Evolutionary conservation across 495 filamentous ascomycete genomes (phyloP).

Genomic region (Penicillium odoratum): DNA sequence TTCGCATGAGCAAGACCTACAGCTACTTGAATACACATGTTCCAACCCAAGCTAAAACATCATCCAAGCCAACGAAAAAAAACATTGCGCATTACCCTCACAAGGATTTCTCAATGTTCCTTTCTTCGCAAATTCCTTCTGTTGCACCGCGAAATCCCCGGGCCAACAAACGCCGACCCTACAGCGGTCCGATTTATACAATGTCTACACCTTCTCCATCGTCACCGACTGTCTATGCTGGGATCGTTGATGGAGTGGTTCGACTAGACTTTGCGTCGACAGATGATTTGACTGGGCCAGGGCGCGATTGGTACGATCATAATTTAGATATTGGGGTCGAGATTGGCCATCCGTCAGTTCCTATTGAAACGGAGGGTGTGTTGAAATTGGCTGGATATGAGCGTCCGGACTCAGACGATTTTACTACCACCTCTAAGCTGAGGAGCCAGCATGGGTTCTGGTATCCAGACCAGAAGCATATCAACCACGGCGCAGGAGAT

Average conservation of each 20-base stretch:
- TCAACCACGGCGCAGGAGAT: constrained; percentile 22
- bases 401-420: constrained; percentile 34
- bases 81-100: constrained; percentile 16
- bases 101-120: constrained; percentile 42
- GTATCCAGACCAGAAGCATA: constrained; percentile 17
- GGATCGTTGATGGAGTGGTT: constrained; percentile 52
- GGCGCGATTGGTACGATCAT: constrained; percentile 36
- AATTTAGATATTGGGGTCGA: constrained; percentile 23
- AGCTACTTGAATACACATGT: constrained; percentile 34
- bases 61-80: neutral
- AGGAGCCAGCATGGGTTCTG: constrained; percentile 37
- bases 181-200: constrained; percentile 56
- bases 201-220: constrained; percentile 56
- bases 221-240: constrained; percentile 59
- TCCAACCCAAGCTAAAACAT: constrained; percentile 4
- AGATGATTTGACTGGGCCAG: constrained; percentile 39
- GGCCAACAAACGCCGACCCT: constrained; percentile 20
- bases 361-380: constrained; percentile 6
- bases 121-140: constrained; percentile 29
- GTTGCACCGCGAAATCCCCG: constrained; percentile 10
- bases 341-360: constrained; percentile 6
- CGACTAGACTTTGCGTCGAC: constrained; percentile 55
- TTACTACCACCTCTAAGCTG: constrained; percentile 35
- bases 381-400: constrained; percentile 45
- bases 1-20: constrained; percentile 56